Percentiles rank a stretch among this genome's conserved stretches.
Conservation (phyloP, 441 rosid species). For the Aquilaria agallochum region DNA sequence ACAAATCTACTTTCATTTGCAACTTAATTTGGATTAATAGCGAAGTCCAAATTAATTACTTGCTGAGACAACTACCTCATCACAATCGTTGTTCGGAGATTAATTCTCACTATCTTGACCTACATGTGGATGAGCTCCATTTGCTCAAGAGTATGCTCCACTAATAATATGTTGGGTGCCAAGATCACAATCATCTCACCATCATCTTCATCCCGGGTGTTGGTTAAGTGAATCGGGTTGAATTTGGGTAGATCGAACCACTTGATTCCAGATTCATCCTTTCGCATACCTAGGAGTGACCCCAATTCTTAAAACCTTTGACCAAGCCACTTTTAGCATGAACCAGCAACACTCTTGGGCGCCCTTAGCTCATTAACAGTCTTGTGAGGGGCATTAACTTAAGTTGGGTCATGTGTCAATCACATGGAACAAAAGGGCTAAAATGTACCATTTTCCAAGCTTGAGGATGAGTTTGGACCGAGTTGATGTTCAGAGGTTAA, state of each 20-base stretch:
- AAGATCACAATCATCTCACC: conserved; percentile 42
- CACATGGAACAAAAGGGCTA: too few species aligned
- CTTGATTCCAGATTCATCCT: conserved; percentile 51
- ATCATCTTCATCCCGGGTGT: conserved; percentile 86
- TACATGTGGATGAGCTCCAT: conserved; percentile 62
- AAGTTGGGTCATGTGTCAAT: too few species aligned
- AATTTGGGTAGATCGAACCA: conserved; percentile 87
- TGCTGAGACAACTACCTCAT: conserved; percentile 54
- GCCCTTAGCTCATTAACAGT: too few species aligned
- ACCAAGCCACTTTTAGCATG: too few species aligned
- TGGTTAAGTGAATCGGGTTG: conserved; percentile 64
- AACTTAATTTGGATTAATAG: conserved; percentile 43
- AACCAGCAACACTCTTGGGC: too few species aligned
- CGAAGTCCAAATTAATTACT: conserved; percentile 61
- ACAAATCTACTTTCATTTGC: conserved; percentile 50
- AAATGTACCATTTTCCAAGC: too few species aligned
- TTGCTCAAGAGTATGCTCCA: conserved; percentile 64
- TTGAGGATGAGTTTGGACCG: too few species aligned
- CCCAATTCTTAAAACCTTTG: conserved; percentile 60
- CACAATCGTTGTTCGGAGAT: conserved; percentile 50
- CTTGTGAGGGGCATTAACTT: too few species aligned
- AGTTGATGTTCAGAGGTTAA: too few species aligned
- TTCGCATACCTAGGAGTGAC: conserved; percentile 55
- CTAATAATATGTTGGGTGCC: conserved; percentile 72
- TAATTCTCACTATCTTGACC: conserved; percentile 58